Conservation (phyloP, 495 filamentous ascomycete genomes). For the Articulospora tetracladia region DNA sequence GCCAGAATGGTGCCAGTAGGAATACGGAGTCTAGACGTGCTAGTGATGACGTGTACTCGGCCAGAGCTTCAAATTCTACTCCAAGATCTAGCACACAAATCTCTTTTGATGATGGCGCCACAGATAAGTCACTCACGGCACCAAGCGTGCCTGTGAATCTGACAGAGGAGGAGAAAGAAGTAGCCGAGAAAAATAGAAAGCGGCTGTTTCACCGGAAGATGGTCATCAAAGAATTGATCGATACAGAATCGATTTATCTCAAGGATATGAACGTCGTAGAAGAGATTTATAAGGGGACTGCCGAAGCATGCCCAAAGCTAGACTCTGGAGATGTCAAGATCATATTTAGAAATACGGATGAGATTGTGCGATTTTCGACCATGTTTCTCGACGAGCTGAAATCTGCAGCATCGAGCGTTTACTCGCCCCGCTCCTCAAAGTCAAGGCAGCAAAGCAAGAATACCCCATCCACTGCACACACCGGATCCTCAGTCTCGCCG, state of each 20-base stretch:
- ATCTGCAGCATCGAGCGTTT: slow-evolving; percentile 68
- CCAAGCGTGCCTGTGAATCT: neutral
- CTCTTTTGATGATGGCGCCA: slow-evolving; percentile 16
- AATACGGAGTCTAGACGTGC: slow-evolving; percentile 19
- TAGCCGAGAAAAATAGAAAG: slow-evolving; percentile 12
- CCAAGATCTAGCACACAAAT: slow-evolving; percentile 24
- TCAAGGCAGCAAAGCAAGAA: slow-evolving; percentile 2
- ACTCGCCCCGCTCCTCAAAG: slow-evolving; percentile 41
- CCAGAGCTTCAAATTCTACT: slow-evolving; percentile 14
- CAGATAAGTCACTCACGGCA: slow-evolving; percentile 7
- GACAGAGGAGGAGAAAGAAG: slow-evolving; percentile 15
- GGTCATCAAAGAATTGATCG: slow-evolving; percentile 84
- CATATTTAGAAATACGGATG: slow-evolving; percentile 85
- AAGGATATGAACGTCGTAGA: slow-evolving; percentile 94
- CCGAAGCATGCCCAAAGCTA: slow-evolving; percentile 74
- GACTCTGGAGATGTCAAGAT: slow-evolving; percentile 77
- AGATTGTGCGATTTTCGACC: slow-evolving; percentile 80
- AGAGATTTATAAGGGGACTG: slow-evolving; percentile 96
- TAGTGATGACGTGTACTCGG: slow-evolving; percentile 23
- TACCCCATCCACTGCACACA: neutral
- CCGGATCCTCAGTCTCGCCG: neutral
- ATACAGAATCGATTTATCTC: slow-evolving; percentile 84
- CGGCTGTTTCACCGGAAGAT: slow-evolving; percentile 54
- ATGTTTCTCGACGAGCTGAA: slow-evolving; percentile 75
- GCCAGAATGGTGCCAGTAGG: slow-evolving; percentile 9